Percentiles rank a stretch among this genome's conserved stretches.
Conservation (phyloP, 2,329 filamentous ascomycete species). For the Neurospora sp. region DNA sequence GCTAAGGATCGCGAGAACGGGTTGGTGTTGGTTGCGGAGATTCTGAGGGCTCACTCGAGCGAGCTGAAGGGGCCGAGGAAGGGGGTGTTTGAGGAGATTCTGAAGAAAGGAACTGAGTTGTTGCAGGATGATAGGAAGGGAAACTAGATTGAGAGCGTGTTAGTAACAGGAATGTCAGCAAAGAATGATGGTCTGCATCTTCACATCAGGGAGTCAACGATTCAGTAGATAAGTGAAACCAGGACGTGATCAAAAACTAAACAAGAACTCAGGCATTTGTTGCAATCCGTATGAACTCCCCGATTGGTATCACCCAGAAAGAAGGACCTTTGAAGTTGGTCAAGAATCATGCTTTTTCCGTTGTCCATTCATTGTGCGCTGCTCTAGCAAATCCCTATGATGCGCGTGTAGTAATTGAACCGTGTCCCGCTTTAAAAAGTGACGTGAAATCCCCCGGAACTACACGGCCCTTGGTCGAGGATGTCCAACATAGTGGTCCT, state of each 20-base stretch:
- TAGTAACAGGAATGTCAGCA: background rate
- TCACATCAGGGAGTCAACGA: background rate
- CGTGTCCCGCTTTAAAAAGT: conserved; percentile 13
- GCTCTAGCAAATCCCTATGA: conserved; percentile 23
- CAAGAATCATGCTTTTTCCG: conserved; percentile 20
- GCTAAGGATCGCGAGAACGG: conserved; percentile 50
- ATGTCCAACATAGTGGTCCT: conserved; percentile 12
- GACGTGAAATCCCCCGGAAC: conserved; percentile 13
- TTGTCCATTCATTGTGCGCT: conserved; percentile 21
- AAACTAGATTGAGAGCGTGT: background rate
- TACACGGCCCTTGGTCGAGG: conserved; percentile 16
- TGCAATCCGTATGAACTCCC: background rate
- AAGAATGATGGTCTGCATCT: background rate
- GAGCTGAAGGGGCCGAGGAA: conserved; percentile 30
- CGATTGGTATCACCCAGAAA: background rate
- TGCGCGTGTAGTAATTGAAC: conserved; percentile 20
- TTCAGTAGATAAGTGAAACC: background rate
- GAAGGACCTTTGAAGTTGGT: conserved; percentile 4
- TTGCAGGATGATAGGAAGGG: conserved; percentile 22
- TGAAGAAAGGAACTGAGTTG: conserved; percentile 40
- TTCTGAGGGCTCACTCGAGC: conserved; percentile 35
- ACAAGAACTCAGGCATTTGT: background rate
- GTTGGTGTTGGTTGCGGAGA: conserved; percentile 46
- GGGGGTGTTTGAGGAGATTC: conserved; percentile 35
- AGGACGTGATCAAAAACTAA: background rate